Base-by-base conservation (phyloP, 2,329 filamentous ascomycete genomes). In the Fusarium sp. region DNA sequence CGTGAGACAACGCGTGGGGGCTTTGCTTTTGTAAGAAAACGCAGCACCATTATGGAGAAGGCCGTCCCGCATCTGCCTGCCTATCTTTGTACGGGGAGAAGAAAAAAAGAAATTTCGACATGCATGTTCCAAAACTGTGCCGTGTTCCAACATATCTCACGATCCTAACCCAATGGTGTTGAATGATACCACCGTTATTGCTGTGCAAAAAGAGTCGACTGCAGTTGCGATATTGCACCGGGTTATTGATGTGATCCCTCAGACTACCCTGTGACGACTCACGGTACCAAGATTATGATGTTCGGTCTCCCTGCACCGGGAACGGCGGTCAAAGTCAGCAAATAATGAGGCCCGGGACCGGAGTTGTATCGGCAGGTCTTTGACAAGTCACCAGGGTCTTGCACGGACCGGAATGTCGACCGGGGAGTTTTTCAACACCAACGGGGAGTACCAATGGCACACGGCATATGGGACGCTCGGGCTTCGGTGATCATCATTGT, bases 51-150 rank as follows among this genome's bases (percentile, higher is more conserved):
- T 52, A 66, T 18, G 56, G 59, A 50, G 42, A 64, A 47, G 29
- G 42, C 49, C 29, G 50, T 56, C 47, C 49, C 59, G 30, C 9
- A 49, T 49, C 34, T 38, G 30, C 46, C 46, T 65, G 52, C 46
- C 44, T 56, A 52, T 47, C 63, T 59, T 46, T 30, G 27, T 59
- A 46, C 25, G 45, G 44, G 40, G 47, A 46, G 49, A 44, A 43
- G 44, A 46, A 6, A 34, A 52, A 47, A 63, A 68, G 66, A 59
- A 70, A 72, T 60, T 61, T 59, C 73, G 12, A 56, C 43, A 30
- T 70, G 69, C 69, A 72, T 58, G 68, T 72, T 60, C 70, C 61
- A 44, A 34, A 43, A 24, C 51, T 22, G 42, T 63, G 59, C 51
- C 58, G 58, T 44, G 20, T 51, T 66, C 25, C 55, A 63, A 63